phyloP scores from a whole-genome alignment of 352 stramenopile species.

The Globisporangium lucens region DNA sequence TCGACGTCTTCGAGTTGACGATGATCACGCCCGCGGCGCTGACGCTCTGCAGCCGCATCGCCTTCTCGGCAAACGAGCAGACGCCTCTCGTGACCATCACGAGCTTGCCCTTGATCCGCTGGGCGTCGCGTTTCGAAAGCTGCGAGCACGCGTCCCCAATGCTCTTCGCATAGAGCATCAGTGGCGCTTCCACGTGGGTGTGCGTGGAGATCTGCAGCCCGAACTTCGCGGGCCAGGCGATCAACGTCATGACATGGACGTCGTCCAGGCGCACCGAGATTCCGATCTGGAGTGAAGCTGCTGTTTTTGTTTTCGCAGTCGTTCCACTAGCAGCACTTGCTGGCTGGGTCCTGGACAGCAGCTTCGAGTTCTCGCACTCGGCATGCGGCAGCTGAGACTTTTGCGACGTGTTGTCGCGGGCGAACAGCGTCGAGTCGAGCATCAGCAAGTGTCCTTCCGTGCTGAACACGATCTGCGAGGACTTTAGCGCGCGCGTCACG shows the following conservation, averaged over 20 bases:
- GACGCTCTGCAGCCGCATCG: slow-evolving; percentile 50
- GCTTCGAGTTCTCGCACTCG: slow-evolving; percentile 57
- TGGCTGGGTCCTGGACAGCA: slow-evolving; percentile 20
- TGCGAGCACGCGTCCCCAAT: slow-evolving; percentile 49
- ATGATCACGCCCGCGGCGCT: slow-evolving; percentile 62
- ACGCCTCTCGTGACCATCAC: slow-evolving; percentile 66
- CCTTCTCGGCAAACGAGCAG: slow-evolving; percentile 81
- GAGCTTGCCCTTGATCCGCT: slow-evolving; percentile 45
- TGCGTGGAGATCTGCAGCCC: slow-evolving; percentile 40
- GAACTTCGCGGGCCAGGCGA: slow-evolving; percentile 69
- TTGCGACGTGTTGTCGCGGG: slow-evolving; percentile 10
- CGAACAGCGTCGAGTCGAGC: slow-evolving; percentile 56
- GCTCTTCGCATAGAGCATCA: slow-evolving; percentile 38
- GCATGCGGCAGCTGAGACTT: slow-evolving; percentile 9
- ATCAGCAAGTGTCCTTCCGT: slow-evolving; percentile 82
- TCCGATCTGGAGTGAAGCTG: slow-evolving; percentile 34
- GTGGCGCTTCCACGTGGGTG: slow-evolving; percentile 49
- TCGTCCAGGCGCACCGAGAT: slow-evolving; percentile 60
- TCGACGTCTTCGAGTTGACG: slow-evolving; percentile 60
- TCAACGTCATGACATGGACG: slow-evolving; percentile 59
- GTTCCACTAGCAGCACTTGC: not conserved
- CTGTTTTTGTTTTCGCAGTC: not conserved
- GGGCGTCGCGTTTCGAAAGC: slow-evolving; percentile 17
- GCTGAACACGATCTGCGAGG: slow-evolving; percentile 75
- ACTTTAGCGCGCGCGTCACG: slow-evolving; percentile 43